Evolutionary conservation across 2,329 filamentous ascomycete genomes (phyloP), one percentile per base, ranked within the genome.

Genomic region (Colletotrichum sp.): DNA sequence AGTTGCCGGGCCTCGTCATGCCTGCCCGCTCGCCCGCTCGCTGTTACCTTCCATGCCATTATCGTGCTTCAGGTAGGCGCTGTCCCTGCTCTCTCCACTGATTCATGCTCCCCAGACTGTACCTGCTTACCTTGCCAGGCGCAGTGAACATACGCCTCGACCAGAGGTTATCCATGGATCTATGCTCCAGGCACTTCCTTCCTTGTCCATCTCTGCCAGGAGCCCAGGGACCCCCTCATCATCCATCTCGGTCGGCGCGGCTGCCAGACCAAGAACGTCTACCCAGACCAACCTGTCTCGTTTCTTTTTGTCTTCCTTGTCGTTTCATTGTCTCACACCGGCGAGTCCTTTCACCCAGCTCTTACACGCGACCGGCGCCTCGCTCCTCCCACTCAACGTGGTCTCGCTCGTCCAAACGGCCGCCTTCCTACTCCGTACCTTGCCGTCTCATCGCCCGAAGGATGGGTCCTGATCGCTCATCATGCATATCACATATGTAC

Each of bases 241-340:
- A 18, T 43, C 57, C 18, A 26, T 36, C 30, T 64, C 63, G 63
- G 32, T 48, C 36, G 63, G 34, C 63, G 63, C 63, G 34, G n/a
- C 30, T 28, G 16, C 21, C 21, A 28, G 32, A n/a, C n/a, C 30
- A 39, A 16, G 30, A 64, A 26, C 30, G 28, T 6, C 36, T 48
- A 36, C 32, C 61, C 34, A 39, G 34, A 34, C 61, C 32, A 64
- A 52, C 30, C 63, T 48, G 63, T 24, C 26, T 39, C 24, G 63
- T 66, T 66, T 66, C 63, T 52, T 79, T 63, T 71, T 71, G 57
- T 77, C 75, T 71, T 78, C 70, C 71, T 72, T 73, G 70, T 74
- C 79, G 72, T 72, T 74, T 65, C 76, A 30, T 78, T 57, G 66
- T 59, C 52, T 57, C 48, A 59, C 39, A 24, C 36, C 39, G 16